Base-by-base conservation (phyloP, 2,329 filamentous ascomycete species). In the Scedosporium apiospermum region DNA sequence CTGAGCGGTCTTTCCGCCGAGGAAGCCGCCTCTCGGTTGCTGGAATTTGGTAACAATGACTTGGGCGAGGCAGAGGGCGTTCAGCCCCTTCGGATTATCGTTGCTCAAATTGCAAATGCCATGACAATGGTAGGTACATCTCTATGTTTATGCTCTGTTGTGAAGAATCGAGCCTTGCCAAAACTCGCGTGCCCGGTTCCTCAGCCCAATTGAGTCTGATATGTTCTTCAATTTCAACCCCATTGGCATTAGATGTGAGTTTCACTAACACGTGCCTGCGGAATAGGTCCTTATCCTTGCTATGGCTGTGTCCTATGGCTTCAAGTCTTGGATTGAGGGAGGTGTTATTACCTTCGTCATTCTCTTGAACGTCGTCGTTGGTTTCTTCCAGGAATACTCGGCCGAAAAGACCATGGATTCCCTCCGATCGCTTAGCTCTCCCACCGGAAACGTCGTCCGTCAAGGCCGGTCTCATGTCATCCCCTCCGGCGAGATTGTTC, bases 11-110 rank as follows among this genome's bases (percentile, higher is more conserved):
- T 88, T 34, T 78, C 76, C 1, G 69, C 76, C 3, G 69, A 70
- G 1, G 82, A 87, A 61, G 85, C 82, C 6, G 75, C 77, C 58
- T 67, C 74, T 38, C 77, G 84, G 18, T 70, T 85, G 6, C 74
- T 78, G 34, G 72, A 81, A 63, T 82, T 80, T 74, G 85, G 86
- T n/a, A 71, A 75, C 23, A 88, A 88, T 68, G 80, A 86, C 65
- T 76, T 88, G 2, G 81, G 70, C 4, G 70, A 75, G 41, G 69
- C 71, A 42, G 71, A 74, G 60, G 70, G 80, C 10, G 82, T 88
- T 57, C 80, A 76, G 75, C 71, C 80, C 76, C 62, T 79, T 55
- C 86, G 85, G 69, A 85, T 87, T 42, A 71, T 87, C 9, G 66
- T 84, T 30, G 77, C 79, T 57, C 83, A 87, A 68, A 71, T 85